Evolutionary conservation across 371 early-diverging fungal species (phyloP).

Genomic region (Mortierella sp.): DNA sequence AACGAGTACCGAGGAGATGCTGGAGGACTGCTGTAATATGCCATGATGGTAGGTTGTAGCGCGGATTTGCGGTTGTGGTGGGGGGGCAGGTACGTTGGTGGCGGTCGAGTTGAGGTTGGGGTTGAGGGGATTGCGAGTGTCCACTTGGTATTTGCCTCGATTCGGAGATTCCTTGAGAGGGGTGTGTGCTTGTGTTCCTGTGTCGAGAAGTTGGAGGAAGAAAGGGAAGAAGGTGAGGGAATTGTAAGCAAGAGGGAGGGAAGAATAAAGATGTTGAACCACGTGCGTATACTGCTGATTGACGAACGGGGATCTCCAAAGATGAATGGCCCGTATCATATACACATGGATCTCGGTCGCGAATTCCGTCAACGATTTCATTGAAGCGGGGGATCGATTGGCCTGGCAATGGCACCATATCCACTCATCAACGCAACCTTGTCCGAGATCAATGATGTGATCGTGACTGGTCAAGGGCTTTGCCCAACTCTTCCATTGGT

Average conservation of each 20-base stretch:
- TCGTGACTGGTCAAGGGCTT: slow-evolving; percentile 4
- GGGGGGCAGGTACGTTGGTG: not conserved
- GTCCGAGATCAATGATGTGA: slow-evolving; percentile 5
- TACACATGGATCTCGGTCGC: too few species aligned
- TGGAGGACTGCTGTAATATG: slow-evolving; percentile 49
- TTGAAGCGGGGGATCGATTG: not conserved
- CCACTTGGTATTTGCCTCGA: too few species aligned
- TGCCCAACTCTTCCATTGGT: too few species aligned
- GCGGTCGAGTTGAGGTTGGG: too few species aligned
- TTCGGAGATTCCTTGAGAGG: too few species aligned
- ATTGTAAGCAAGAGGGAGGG: not conserved
- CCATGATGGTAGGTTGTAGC: slow-evolving; percentile 3
- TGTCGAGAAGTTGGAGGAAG: not conserved
- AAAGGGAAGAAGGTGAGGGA: slow-evolving; percentile 1
- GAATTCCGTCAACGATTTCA: too few species aligned
- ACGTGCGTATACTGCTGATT: not conserved
- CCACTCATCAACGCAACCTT: slow-evolving; percentile 14
- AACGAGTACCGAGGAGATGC: slow-evolving; percentile 27
- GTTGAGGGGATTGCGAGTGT: too few species aligned
- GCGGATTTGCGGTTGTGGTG: not conserved
- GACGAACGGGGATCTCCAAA: too few species aligned
- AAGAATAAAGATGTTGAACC: not conserved
- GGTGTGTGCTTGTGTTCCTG: too few species aligned
- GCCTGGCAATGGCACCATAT: slow-evolving; percentile 22
- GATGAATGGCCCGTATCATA: too few species aligned